Conservation (phyloP, 2,329 filamentous ascomycete genomes). For the Blastomyces emzantsi region DNA sequence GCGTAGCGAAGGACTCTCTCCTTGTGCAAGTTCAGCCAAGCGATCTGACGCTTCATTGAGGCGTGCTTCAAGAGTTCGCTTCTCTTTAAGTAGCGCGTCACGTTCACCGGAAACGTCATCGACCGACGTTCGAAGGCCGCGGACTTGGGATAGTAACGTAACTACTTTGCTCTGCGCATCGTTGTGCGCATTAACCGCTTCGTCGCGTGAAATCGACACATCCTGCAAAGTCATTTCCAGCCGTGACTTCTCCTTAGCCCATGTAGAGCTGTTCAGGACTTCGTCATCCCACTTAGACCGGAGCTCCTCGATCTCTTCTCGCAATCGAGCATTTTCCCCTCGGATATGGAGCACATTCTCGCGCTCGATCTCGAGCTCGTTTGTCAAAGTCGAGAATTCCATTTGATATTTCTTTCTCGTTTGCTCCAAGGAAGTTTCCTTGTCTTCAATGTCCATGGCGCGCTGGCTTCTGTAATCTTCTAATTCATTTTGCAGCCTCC, state of each 20-base stretch:
- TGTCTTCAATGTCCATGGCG: slow-evolving; percentile 94
- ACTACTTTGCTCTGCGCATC: slow-evolving; percentile 93
- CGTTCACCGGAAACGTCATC: slow-evolving; percentile 82
- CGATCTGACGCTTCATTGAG: slow-evolving; percentile 80
- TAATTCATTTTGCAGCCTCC: slow-evolving; percentile 89
- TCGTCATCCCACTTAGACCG: slow-evolving; percentile 98
- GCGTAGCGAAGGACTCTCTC: slow-evolving; percentile 77
- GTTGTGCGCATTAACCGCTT: slow-evolving; percentile 86
- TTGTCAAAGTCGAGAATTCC: slow-evolving; percentile 79
- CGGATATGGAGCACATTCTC: slow-evolving; percentile 80
- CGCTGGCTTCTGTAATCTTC: slow-evolving; percentile 95
- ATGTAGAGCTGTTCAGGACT: slow-evolving; percentile 92
- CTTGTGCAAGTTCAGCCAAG: slow-evolving; percentile 76
- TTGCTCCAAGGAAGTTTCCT: slow-evolving; percentile 91
- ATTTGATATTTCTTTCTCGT: slow-evolving; percentile 95
- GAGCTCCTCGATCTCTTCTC: slow-evolving; percentile 93
- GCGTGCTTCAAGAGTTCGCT: slow-evolving; percentile 76
- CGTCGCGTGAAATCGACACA: slow-evolving; percentile 81
- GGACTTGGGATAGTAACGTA: slow-evolving; percentile 78
- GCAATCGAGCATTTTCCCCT: slow-evolving; percentile 73
- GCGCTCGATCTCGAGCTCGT: slow-evolving; percentile 86
- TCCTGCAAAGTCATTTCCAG: slow-evolving; percentile 85
- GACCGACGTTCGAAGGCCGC: slow-evolving; percentile 68
- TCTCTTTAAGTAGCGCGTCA: slow-evolving; percentile 76
- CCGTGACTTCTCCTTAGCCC: slow-evolving; percentile 94